Evolutionary conservation across 805 yeast species (phyloP).

Genomic region (Hanseniaspora mollemarum): DNA sequence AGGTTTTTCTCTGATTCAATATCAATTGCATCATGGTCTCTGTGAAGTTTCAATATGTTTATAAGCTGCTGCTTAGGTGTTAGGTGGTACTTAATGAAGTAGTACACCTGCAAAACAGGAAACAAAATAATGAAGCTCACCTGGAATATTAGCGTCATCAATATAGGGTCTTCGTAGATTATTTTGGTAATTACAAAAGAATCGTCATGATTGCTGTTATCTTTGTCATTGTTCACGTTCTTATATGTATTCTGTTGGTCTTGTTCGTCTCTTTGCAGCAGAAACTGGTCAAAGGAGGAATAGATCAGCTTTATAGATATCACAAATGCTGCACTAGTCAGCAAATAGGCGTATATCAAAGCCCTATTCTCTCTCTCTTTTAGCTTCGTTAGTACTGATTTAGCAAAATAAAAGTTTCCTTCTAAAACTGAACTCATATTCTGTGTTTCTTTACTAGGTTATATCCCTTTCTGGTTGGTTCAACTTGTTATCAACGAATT

Average conservation of each 20-base stretch:
- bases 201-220: background rate
- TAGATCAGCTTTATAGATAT: constrained; percentile 9
- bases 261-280: constrained; percentile 4
- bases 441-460: background rate
- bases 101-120: constrained; percentile 18
- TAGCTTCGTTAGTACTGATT: background rate
- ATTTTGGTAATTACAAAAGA: background rate
- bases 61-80: constrained; percentile 12
- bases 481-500: background rate
- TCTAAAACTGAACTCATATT: background rate
- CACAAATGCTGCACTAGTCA: constrained; percentile 2
- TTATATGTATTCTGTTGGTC: constrained; percentile 4
- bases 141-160: constrained; percentile 21
- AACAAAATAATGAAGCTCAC: constrained; percentile 22
- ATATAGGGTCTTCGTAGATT: constrained; percentile 17
- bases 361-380: constrained; percentile 7
- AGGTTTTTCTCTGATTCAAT: constrained; percentile 1
- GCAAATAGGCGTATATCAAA: background rate
- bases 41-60: constrained; percentile 6
- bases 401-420: background rate
- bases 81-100: constrained; percentile 11
- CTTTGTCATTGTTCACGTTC: too few relatives aligned
- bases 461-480: background rate
- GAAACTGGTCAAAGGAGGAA: constrained; percentile 5
- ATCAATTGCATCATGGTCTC: background rate